Conservation (phyloP, 2,329 filamentous ascomycete genomes). For the Biscogniauxia marginata region DNA sequence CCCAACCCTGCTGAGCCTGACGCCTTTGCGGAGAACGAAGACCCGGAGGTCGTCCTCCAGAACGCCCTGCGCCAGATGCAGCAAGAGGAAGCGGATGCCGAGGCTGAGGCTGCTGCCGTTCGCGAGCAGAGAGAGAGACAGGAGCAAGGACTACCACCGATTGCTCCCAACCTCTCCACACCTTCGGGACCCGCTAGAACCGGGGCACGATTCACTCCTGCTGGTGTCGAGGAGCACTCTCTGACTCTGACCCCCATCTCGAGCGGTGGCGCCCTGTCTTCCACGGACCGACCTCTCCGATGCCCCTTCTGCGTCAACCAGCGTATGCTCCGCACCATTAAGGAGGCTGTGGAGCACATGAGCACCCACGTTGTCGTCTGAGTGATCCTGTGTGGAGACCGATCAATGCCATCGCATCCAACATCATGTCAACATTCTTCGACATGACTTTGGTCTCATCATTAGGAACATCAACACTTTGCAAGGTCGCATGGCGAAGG, state of each 20-base stretch:
- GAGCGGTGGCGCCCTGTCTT: conserved; percentile 45
- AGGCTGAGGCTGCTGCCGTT: conserved; percentile 54
- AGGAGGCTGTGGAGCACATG: conserved; percentile 62
- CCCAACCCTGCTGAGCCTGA: conserved; percentile 25
- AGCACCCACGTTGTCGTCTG: conserved; percentile 58
- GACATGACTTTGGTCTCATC: not conserved
- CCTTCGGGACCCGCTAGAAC: conserved; percentile 20
- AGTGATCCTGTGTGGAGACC: not conserved
- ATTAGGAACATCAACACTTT: not conserved
- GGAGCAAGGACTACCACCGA: conserved; percentile 39
- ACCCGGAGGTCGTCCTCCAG: conserved; percentile 57
- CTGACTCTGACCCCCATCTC: conserved; percentile 56
- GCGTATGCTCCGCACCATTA: conserved; percentile 58
- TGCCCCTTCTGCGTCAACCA: conserved; percentile 63
- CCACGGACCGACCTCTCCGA: conserved; percentile 49
- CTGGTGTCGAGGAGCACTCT: conserved; percentile 37
- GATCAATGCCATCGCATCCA: not conserved
- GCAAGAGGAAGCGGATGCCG: conserved; percentile 57
- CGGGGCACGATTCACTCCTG: conserved; percentile 25
- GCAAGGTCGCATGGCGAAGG: not conserved
- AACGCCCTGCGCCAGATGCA: conserved; percentile 59
- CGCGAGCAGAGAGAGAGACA: conserved; percentile 52
- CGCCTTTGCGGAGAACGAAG: conserved; percentile 46
- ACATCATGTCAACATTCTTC: not conserved
- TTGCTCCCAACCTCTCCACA: conserved; percentile 28